Conservation (phyloP, 2,329 filamentous ascomycete genomes). For the Arthrinium puccinioides region DNA sequence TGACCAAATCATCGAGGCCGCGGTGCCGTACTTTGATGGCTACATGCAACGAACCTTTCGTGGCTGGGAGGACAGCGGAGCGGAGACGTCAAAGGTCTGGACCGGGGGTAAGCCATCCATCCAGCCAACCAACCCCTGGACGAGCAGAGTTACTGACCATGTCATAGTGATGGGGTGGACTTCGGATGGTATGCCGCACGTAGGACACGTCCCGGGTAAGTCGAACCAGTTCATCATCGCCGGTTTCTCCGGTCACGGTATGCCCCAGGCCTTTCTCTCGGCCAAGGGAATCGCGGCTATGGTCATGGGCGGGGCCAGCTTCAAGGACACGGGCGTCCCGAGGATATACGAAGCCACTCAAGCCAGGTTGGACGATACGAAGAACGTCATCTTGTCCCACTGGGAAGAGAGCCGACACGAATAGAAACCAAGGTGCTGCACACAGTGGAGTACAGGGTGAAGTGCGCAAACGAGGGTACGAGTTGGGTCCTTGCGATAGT, state of each 20-base stretch:
- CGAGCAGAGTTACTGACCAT: no score
- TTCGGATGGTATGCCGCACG: slow-evolving; percentile 32
- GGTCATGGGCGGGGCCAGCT: slow-evolving; percentile 21
- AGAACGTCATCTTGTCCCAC: slow-evolving; percentile 9
- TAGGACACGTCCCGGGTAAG: slow-evolving; percentile 33
- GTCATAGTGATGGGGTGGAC: slow-evolving; percentile 33
- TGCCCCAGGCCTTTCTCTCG: slow-evolving; percentile 35
- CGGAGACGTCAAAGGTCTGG: slow-evolving; percentile 22
- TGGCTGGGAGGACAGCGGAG: slow-evolving; percentile 38
- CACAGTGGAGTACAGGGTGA: no score
- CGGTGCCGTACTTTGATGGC: slow-evolving; percentile 33
- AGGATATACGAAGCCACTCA: slow-evolving; percentile 24
- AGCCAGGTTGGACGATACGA: slow-evolving; percentile 15
- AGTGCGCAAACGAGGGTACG: no score
- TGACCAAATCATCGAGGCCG: slow-evolving; percentile 28
- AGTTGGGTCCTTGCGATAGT: no score
- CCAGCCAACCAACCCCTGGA: background rate
- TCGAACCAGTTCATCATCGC: slow-evolving; percentile 34
- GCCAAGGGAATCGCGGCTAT: slow-evolving; percentile 33
- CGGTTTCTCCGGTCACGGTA: slow-evolving; percentile 45
- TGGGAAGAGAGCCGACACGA: no score
- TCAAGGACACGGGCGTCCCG: slow-evolving; percentile 29
- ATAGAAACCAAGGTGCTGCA: no score
- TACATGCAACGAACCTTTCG: slow-evolving; percentile 41
- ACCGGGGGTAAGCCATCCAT: slow-evolving; percentile 10